A percentile compares a stretch with the other conserved stretches of the same genome.
These are phyloP conservation scores for Colletotrichum tabaci DNA, from an alignment of 2,329 filamentous ascomycete species.

Conservation along the genomic window DNA sequence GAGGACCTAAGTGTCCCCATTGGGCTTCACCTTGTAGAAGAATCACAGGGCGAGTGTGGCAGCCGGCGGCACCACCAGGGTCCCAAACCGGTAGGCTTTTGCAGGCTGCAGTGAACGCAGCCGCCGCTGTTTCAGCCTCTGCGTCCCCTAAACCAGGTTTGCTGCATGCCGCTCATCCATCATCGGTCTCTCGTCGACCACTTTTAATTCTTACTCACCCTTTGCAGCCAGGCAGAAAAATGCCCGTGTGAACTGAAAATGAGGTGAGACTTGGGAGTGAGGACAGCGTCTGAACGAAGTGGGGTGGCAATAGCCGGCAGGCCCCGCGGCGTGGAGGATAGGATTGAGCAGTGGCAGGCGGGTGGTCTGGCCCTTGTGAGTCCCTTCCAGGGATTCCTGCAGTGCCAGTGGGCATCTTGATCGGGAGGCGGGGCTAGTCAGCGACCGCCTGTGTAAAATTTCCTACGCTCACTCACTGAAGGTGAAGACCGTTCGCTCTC, in stretches of 20 bases:
- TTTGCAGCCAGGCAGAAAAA: conserved; percentile 8
- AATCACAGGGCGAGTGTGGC: background rate
- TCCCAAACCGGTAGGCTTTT: background rate
- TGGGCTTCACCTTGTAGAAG: background rate
- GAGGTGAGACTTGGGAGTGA: background rate
- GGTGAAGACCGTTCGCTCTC: conserved; percentile 9
- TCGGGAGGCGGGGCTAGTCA: conserved; percentile 29
- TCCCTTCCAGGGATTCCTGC: conserved; percentile 25
- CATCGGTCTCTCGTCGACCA: background rate
- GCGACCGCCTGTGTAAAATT: conserved; percentile 33
- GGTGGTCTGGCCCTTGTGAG: conserved; percentile 23
- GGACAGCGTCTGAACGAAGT: background rate
- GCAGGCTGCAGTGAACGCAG: conserved; percentile 5
- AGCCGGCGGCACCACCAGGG: background rate
- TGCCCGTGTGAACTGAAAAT: background rate
- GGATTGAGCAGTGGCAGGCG: conserved; percentile 6
- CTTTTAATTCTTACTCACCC: background rate
- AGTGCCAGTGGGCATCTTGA: background rate
- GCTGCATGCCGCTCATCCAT: background rate
- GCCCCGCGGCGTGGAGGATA: conserved; percentile 16
- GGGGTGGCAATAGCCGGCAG: conserved; percentile 35
- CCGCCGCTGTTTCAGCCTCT: conserved; percentile 19
- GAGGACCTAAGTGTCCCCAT: background rate
- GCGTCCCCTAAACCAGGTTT: conserved; percentile 12
- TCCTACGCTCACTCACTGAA: conserved; percentile 17